Evolutionary conservation across 2,329 filamentous ascomycete species (phyloP).

Genomic region (Tolypocladium pustulatum): DNA sequence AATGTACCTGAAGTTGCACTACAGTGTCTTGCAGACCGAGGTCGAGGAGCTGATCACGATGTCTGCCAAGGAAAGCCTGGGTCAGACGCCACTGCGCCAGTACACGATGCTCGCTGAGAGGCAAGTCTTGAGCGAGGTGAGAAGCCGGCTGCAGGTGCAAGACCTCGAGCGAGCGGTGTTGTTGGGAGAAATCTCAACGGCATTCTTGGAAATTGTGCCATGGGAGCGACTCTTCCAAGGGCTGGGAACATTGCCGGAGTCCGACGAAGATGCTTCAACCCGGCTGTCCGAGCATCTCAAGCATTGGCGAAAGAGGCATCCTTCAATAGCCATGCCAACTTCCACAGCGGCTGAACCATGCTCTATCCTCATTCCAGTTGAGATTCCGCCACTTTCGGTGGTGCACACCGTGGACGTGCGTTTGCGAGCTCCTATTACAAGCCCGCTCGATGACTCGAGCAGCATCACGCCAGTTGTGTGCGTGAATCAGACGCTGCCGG

Average conservation of each 20-base stretch:
- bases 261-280: slow-evolving; percentile 18
- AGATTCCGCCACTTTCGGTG: slow-evolving; percentile 73
- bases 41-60: slow-evolving; percentile 41
- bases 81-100: slow-evolving; percentile 27
- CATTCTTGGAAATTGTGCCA: slow-evolving; percentile 30
- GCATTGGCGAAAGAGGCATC: slow-evolving; percentile 20
- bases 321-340: slow-evolving; percentile 15
- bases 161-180: slow-evolving; percentile 48
- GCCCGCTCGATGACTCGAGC: slow-evolving; percentile 15
- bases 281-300: slow-evolving; percentile 18
- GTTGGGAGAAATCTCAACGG: slow-evolving; percentile 39
- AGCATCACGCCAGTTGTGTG: slow-evolving; percentile 34
- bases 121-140: slow-evolving; percentile 32
- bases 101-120: slow-evolving; percentile 37
- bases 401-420: slow-evolving; percentile 69
- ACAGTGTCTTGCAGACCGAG: slow-evolving; percentile 67
- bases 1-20: slow-evolving; percentile 62
- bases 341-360: slow-evolving; percentile 24
- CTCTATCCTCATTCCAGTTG: slow-evolving; percentile 80
- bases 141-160: slow-evolving; percentile 30
- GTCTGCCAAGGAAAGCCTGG: slow-evolving; percentile 30
- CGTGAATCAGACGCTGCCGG: slow-evolving; percentile 55
- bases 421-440: slow-evolving; percentile 29
- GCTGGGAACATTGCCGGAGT: slow-evolving; percentile 30
- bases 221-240: slow-evolving; percentile 42